phyloP scores from a whole-genome alignment of 23 red algal genomes.

The Chondrus crispus region DNA sequence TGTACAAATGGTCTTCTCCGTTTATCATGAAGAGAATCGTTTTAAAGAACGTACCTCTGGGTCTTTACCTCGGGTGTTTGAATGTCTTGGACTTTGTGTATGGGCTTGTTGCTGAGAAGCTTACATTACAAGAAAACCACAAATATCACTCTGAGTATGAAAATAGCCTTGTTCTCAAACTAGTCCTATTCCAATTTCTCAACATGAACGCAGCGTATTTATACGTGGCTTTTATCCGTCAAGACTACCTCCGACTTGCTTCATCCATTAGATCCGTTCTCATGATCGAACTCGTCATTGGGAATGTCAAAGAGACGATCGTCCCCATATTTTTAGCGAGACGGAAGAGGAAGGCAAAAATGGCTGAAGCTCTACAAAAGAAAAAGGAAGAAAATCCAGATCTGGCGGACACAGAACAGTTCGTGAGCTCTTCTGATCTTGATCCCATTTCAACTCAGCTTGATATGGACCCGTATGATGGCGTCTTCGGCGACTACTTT shows the following conservation, averaged over 20 bases:
- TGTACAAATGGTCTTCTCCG: constrained; percentile 59
- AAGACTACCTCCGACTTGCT: constrained; percentile 53
- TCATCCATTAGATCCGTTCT: constrained; percentile 67
- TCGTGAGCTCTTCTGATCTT: constrained; percentile 43
- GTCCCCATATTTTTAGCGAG: constrained; percentile 43
- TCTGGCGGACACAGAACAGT: constrained; percentile 61
- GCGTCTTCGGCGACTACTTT: constrained; percentile 89
- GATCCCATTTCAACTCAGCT: constrained; percentile 67
- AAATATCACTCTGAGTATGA: constrained; percentile 79
- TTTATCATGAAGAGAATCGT: constrained; percentile 60
- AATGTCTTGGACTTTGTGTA: constrained; percentile 63
- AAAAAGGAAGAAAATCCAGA: constrained; percentile 70
- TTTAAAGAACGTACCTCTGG: constrained; percentile 67
- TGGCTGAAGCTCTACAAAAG: constrained; percentile 64
- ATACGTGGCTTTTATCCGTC: constrained; percentile 79
- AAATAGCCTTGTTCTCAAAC: constrained; percentile 79
- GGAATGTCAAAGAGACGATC: constrained; percentile 80
- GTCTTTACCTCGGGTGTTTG: constrained; percentile 63
- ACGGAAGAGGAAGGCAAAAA: constrained; percentile 50
- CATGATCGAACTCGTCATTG: constrained; percentile 69
- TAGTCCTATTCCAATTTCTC: constrained; percentile 88
- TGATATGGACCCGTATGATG: constrained; percentile 58
- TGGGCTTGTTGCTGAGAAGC: constrained; percentile 51
- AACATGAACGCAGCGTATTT: constrained; percentile 87
- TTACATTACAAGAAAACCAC: constrained; percentile 84